Base-by-base conservation (phyloP, 306 rosid genomes). In the Vigna hirtella region DNA sequence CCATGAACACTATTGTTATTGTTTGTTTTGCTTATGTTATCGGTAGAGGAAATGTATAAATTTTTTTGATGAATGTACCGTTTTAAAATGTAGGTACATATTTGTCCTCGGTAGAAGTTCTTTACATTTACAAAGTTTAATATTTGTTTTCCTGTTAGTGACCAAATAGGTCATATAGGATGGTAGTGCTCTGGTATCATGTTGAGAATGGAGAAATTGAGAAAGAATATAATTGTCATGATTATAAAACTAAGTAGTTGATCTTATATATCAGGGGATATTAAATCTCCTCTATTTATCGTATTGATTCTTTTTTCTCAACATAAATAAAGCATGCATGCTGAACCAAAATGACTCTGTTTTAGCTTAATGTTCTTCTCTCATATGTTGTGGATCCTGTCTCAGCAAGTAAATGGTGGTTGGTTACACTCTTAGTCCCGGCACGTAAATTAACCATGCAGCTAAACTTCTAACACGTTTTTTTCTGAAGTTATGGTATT, bases 11-110 rank as follows among this genome's bases (percentile, higher is more conserved):
- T 22, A 49, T 57, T 76, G 10, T 71, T 22, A 49, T 57, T 76
- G n/a, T 71, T 26, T 57, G 55, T 43, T 67, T 65, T 48, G 17
- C 16, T 40, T 79, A 24, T 70, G 49, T 53, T 63, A 40, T 70
- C 70, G 69, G 58, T 40, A 40, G 11, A 42, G 49, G 34, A 59
- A 9, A 58, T 26, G 65, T 74, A 16, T 58, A 4, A n/a, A n/a
- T n/a, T n/a, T n/a, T n/a, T n/a, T n/a, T 50, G 51, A 38, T 38
- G n/a, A 17, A 11, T 48, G 36, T 48, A 74, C 6, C 16, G 0
- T 36, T 62, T 15, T 9, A 68, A 71, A 58, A 34, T 51, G 53
- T 16, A 14, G 48, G 36, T 38, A 14, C 56, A 18, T n/a, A 11
- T 34, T 0, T 48, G 50, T 73, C 47, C 55, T 22, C 9, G 0